These are phyloP conservation scores for Mucor racemosus DNA, from an alignment of 371 early-diverging fungal genomes.

Conservation along the genomic window DNA sequence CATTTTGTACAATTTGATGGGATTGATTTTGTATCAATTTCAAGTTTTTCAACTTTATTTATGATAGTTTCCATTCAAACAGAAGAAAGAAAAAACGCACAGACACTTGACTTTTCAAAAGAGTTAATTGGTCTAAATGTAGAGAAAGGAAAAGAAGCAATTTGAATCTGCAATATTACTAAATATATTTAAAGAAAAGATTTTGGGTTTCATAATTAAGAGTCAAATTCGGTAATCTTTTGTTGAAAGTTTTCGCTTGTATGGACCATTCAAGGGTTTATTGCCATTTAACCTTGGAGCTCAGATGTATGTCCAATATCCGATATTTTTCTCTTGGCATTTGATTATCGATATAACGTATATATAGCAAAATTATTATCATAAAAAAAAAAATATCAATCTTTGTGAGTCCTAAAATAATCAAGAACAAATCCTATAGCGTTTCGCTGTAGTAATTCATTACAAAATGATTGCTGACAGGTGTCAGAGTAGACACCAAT, in stretches of 20 bases:
- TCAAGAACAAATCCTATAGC: no score
- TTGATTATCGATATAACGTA: no score
- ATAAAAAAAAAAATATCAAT: no score
- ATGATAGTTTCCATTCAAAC: neutral
- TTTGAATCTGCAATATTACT: neutral
- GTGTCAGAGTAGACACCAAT: neutral
- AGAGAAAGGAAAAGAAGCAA: neutral
- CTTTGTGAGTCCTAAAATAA: no score
- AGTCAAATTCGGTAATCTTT: conserved; percentile 9
- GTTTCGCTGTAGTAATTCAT: neutral
- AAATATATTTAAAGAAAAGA: neutral
- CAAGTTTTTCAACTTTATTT: conserved; percentile 1
- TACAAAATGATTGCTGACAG: neutral
- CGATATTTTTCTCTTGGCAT: no score
- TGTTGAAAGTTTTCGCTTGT: neutral
- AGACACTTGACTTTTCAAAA: neutral
- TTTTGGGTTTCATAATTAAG: conserved; percentile 2
- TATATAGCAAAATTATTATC: no score
- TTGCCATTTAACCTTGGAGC: neutral
- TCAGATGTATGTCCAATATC: no score
- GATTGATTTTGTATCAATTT: conserved; percentile 1
- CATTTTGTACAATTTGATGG: neutral
- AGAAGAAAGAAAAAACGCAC: neutral
- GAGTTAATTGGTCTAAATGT: neutral
- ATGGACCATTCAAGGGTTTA: neutral